Percentiles rank a stretch among this genome's conserved stretches.
These are phyloP conservation scores for Malassezia sp. DNA, from an alignment of 1,284 basidiomycete genomes.

Conservation along the genomic window DNA sequence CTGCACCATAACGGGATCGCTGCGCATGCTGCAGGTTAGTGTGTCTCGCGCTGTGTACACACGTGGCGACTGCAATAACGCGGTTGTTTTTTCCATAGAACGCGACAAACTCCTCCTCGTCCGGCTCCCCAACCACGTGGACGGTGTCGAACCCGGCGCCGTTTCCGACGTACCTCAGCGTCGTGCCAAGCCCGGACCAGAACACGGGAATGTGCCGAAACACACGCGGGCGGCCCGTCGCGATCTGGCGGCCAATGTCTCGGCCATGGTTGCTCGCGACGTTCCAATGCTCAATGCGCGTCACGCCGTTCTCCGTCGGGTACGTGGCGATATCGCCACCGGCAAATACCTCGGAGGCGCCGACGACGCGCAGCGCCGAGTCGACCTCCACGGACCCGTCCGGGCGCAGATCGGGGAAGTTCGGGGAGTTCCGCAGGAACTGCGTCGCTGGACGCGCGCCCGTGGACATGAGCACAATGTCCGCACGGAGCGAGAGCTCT, in stretches of 20 bases:
- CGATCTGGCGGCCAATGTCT: conserved; percentile 58
- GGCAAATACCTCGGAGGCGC: conserved; percentile 60
- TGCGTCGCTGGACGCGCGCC: conserved; percentile 76
- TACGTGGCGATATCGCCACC: conserved; percentile 82
- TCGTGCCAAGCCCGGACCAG: conserved; percentile 65
- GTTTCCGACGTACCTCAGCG: conserved; percentile 69
- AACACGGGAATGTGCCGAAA: conserved; percentile 75
- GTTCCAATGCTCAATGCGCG: conserved; percentile 84
- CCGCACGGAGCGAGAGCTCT: conserved; percentile 56
- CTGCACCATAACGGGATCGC: conserved; percentile 69
- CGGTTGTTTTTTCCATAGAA: conserved; percentile 70
- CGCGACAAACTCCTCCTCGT: conserved; percentile 56
- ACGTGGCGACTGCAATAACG: conserved; percentile 68
- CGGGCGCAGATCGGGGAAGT: conserved; percentile 42
- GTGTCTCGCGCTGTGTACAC: conserved; percentile 37
- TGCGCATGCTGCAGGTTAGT: conserved; percentile 57
- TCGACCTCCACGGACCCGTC: conserved; percentile 75
- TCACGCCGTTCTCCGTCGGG: conserved; percentile 55
- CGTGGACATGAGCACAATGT: conserved; percentile 76
- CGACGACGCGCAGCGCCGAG: conserved; percentile 61
- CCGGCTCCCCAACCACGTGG: conserved; percentile 63
- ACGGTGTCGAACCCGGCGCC: conserved; percentile 61
- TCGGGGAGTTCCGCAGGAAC: conserved; percentile 63
- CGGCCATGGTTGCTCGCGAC: conserved; percentile 76
- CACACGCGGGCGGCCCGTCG: conserved; percentile 20